Percentiles rank a stretch among this genome's conserved stretches.
Evolutionary conservation across 2,329 filamentous ascomycete genomes (phyloP).

Genomic region (Fusarium mundagurra): DNA sequence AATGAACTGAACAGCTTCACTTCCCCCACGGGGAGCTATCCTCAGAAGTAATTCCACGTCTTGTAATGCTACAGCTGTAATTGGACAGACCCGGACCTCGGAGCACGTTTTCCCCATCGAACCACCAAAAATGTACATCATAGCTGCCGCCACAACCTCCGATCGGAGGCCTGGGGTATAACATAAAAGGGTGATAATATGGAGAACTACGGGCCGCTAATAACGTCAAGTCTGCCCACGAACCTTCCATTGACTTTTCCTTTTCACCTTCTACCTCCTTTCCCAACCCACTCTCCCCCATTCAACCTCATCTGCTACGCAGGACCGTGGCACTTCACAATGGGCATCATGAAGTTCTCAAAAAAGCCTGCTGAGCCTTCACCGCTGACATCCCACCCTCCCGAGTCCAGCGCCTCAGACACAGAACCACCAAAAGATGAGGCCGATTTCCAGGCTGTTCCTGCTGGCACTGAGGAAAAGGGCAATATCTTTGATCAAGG

Average conservation of each 20-base stretch:
- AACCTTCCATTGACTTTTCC: neutral
- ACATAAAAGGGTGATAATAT: conserved; percentile 32
- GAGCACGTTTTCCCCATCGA: conserved; percentile 3
- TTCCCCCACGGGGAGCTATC: conserved; percentile 29
- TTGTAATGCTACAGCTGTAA: conserved; percentile 10
- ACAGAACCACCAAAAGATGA: conserved; percentile 21
- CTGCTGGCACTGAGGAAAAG: conserved; percentile 26
- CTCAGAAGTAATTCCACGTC: neutral
- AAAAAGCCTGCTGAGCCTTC: conserved; percentile 11
- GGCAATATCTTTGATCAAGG: conserved; percentile 42
- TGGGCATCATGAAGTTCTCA: conserved; percentile 32
- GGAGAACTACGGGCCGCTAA: conserved; percentile 26
- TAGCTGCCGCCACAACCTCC: conserved; percentile 32
- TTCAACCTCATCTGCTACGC: neutral
- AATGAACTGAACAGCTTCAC: neutral
- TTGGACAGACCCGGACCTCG: conserved; percentile 2
- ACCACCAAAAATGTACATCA: conserved; percentile 16
- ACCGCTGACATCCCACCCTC: neutral
- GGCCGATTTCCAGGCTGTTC: conserved; percentile 29
- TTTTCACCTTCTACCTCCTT: conserved; percentile 1
- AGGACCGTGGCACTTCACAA: neutral
- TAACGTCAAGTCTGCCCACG: conserved; percentile 23
- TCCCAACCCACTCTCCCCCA: neutral
- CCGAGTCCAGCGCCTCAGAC: conserved; percentile 25
- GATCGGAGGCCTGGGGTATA: conserved; percentile 36